A percentile compares a stretch with the other conserved stretches of the same genome.
These are phyloP conservation scores for Zygotorulaspora chibaensis DNA, from an alignment of 805 yeast species.

Conservation along the genomic window DNA sequence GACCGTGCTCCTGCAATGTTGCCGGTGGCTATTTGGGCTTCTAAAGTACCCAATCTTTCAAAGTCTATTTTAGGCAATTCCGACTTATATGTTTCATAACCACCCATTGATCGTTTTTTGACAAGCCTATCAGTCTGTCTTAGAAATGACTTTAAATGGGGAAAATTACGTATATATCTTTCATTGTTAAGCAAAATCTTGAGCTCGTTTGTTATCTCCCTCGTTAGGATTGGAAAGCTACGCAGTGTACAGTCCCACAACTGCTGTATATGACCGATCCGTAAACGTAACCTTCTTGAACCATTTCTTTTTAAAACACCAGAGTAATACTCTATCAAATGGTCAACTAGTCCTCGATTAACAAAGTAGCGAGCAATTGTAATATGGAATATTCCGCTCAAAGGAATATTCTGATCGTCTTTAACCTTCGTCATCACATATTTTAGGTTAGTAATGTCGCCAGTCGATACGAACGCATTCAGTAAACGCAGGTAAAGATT, in stretches of 20 bases:
- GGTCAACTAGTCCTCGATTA: conserved; percentile 17
- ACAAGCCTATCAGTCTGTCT: conserved; percentile 4
- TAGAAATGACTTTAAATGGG: conserved; percentile 12
- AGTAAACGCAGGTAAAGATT: conserved; percentile 18
- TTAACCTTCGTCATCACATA: conserved; percentile 11
- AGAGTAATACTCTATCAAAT: conserved; percentile 18
- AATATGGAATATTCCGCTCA: conserved; percentile 16
- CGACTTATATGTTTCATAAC: conserved; percentile 6
- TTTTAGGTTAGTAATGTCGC: conserved; percentile 15
- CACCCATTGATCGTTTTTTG: conserved; percentile 5
- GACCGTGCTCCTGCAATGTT: conserved; percentile 15
- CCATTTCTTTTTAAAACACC: conserved; percentile 9
- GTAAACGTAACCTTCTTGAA: conserved; percentile 7
- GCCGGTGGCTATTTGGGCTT: conserved; percentile 6
- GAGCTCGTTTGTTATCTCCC: conserved; percentile 25
- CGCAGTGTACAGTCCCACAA: conserved; percentile 22
- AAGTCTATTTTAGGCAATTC: conserved; percentile 12
- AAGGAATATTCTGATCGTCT: conserved; percentile 13
- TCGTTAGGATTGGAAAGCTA: conserved; percentile 19
- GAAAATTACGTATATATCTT: conserved; percentile 10
- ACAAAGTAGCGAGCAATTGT: conserved; percentile 23
- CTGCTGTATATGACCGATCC: conserved; percentile 15
- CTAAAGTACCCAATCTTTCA: conserved; percentile 9
- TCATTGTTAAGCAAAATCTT: conserved; percentile 14
- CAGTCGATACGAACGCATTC: conserved; percentile 13